Percentiles rank a stretch among this genome's conserved stretches.
phyloP scores from a whole-genome alignment of 805 yeast species.

The Yamadazyma sp. region DNA sequence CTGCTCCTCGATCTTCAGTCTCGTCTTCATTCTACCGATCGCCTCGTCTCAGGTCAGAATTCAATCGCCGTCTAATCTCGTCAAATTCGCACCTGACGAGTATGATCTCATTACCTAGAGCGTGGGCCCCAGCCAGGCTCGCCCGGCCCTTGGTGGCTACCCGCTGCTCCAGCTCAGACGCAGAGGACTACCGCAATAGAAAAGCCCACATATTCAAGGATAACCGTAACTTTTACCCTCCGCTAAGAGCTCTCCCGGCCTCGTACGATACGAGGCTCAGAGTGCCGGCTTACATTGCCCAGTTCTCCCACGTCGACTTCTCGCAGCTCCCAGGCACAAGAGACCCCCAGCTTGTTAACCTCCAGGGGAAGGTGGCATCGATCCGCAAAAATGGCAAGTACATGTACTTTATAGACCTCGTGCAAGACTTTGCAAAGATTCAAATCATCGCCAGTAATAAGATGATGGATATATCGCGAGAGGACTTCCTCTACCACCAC shows the following conservation, averaged over 20 bases:
- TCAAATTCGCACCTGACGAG: no score
- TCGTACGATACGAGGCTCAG: constrained; percentile 8
- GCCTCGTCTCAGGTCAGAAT: no score
- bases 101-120: no score
- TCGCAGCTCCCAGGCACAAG: constrained; percentile 7
- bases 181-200: constrained; percentile 14
- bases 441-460: constrained; percentile 64
- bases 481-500: constrained; percentile 43
- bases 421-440: constrained; percentile 56
- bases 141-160: no score
- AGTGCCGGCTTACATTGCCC: constrained; percentile 9
- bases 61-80: no score
- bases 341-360: constrained; percentile 5
- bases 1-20: no score
- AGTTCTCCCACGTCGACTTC: constrained; percentile 7
- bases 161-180: no score
- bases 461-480: constrained; percentile 40
- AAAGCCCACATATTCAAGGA: constrained; percentile 4
- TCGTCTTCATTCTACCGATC: no score
- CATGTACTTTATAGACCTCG: constrained; percentile 65
- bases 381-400: constrained; percentile 69
- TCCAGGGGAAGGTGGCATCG: constrained; percentile 58
- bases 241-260: constrained; percentile 6
- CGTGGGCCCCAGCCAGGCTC: no score
- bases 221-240: constrained; percentile 12